Evolutionary conservation across 805 yeast species (phyloP).

Genomic region (Komagataella kurtzmanii): DNA sequence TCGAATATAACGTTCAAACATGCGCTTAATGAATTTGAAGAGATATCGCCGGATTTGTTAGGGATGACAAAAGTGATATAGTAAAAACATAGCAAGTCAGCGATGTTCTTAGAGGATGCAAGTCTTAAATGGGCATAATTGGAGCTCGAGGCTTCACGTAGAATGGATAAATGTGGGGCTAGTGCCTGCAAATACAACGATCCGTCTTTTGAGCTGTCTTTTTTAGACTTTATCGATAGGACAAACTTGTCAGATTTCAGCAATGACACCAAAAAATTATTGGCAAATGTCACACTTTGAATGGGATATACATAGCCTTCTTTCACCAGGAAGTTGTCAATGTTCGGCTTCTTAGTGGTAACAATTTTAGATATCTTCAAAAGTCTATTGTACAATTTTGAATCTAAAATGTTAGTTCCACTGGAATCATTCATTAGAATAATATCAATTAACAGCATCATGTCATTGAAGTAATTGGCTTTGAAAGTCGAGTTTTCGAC

Average conservation of each 20-base stretch:
- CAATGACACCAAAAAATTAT: constrained; percentile 13
- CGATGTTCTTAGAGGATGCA: constrained; percentile 14
- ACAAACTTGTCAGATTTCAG: constrained; percentile 18
- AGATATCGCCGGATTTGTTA: constrained; percentile 9
- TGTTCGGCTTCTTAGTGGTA: constrained; percentile 8
- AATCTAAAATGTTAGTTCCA: constrained; percentile 13
- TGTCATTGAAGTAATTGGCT: constrained; percentile 19
- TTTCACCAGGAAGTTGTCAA: constrained; percentile 1
- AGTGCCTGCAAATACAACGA: neutral
- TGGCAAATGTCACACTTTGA: constrained; percentile 14
- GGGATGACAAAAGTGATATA: constrained; percentile 14
- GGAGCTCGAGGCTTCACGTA: constrained; percentile 8
- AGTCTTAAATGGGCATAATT: constrained; percentile 15
- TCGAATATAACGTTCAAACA: constrained; percentile 10
- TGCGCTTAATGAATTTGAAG: neutral
- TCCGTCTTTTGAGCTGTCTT: neutral
- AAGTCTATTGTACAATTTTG: constrained; percentile 16
- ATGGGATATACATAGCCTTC: constrained; percentile 16
- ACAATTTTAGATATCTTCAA: constrained; percentile 14
- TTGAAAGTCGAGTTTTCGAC: constrained; percentile 16
- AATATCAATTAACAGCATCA: constrained; percentile 15
- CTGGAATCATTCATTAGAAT: constrained; percentile 15
- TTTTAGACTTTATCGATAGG: neutral
- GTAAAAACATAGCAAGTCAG: constrained; percentile 18
- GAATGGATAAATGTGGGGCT: neutral